These are phyloP conservation scores for Gymnopilus dilepis DNA, from an alignment of 768 basidiomycete genomes.

Conservation along the genomic window DNA sequence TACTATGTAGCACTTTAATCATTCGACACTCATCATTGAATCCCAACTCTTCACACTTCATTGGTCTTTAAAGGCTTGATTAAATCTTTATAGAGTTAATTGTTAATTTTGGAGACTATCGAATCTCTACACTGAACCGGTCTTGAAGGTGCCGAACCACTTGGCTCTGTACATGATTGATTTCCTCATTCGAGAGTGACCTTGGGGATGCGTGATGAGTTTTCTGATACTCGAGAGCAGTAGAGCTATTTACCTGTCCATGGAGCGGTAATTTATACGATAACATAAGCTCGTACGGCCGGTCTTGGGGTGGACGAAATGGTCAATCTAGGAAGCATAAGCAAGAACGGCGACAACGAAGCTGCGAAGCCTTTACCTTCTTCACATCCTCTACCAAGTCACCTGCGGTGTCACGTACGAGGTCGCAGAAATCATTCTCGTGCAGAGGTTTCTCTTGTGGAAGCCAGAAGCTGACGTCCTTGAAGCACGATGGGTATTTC, in stretches of 20 bases:
- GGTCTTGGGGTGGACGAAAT: constrained; percentile 90
- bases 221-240: background rate
- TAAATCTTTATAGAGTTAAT: constrained; percentile 16
- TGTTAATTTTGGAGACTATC: constrained; percentile 48
- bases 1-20: constrained; percentile 30
- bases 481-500: constrained; percentile 90
- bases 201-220: constrained; percentile 41
- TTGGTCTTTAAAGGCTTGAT: constrained; percentile 18
- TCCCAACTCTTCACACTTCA: constrained; percentile 29
- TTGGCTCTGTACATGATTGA: constrained; percentile 75
- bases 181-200: constrained; percentile 88
- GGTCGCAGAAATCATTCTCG: constrained; percentile 97
- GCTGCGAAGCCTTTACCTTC: constrained; percentile 55
- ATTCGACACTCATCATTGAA: constrained; percentile 22
- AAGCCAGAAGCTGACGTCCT: constrained; percentile 96
- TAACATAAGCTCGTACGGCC: constrained; percentile 82
- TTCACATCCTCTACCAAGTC: constrained; percentile 92
- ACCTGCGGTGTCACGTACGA: constrained; percentile 90
- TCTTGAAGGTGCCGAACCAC: constrained; percentile 61
- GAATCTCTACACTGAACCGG: constrained; percentile 85
- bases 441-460: constrained; percentile 64
- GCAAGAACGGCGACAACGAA: constrained; percentile 16
- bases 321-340: constrained; percentile 71
- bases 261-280: constrained; percentile 92
- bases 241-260: constrained; percentile 75